Evolutionary conservation across 1,139 yeast genomes (phyloP).

Genomic region (Kluyveromyces sp.): DNA sequence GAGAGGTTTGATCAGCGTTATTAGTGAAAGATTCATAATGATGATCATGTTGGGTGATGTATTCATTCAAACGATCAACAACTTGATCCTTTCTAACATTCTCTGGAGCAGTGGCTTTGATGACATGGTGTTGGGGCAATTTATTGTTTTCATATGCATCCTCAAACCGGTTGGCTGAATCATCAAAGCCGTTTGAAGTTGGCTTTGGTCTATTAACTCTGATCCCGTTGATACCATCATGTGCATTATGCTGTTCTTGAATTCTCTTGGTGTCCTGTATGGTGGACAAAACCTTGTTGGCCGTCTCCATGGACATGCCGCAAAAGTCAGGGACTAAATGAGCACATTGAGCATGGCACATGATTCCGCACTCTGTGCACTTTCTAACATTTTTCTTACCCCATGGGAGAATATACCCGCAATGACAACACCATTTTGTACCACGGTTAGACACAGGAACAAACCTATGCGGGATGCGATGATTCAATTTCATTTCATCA

Average conservation of each 20-base stretch:
- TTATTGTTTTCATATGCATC: background rate
- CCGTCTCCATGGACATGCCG: conserved; percentile 98
- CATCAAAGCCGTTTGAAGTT: conserved; percentile 1
- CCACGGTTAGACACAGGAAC: conserved; percentile 87
- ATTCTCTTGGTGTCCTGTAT: conserved; percentile 69
- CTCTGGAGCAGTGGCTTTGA: conserved; percentile 10
- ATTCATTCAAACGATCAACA: conserved; percentile 19
- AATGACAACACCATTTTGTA: conserved; percentile 98
- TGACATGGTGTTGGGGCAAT: background rate
- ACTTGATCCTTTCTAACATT: conserved; percentile 10
- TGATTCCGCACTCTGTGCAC: conserved; percentile 90
- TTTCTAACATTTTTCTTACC: conserved; percentile 91
- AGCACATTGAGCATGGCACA: conserved; percentile 89
- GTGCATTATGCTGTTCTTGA: conserved; percentile 17
- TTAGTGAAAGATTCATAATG: conserved; percentile 24
- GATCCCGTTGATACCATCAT: background rate
- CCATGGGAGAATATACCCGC: conserved; percentile 94
- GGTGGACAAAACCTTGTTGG: conserved; percentile 78
- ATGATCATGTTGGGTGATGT: conserved; percentile 22
- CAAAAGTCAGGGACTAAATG: conserved; percentile 96
- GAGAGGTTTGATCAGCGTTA: conserved; percentile 12
- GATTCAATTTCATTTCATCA: conserved; percentile 87
- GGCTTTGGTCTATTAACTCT: conserved; percentile 3
- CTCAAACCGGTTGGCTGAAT: background rate
- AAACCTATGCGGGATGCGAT: conserved; percentile 93